These are phyloP conservation scores for Alternaria brassicae DNA, from an alignment of 2,329 filamentous ascomycete genomes.

Conservation along the genomic window DNA sequence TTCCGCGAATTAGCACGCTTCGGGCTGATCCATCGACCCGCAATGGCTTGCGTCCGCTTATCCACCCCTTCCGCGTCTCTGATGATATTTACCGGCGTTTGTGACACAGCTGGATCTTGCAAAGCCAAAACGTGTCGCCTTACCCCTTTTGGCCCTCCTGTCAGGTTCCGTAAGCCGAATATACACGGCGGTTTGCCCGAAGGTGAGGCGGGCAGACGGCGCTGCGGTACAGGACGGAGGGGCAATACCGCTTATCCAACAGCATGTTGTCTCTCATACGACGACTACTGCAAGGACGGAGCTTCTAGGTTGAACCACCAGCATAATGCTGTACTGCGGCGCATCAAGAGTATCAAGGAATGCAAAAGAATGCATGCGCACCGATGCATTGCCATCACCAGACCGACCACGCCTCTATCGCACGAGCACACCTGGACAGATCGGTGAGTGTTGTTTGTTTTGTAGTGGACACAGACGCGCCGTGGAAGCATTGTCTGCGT, in stretches of 20 bases:
- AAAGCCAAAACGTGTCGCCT: slow-evolving; percentile 8
- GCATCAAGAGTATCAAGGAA: slow-evolving; percentile 23
- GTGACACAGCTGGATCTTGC: slow-evolving; percentile 12
- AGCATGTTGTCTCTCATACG: slow-evolving; percentile 20
- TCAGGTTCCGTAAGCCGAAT: not conserved
- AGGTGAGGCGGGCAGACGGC: slow-evolving; percentile 29
- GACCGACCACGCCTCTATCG: slow-evolving; percentile 13
- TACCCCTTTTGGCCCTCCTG: not conserved
- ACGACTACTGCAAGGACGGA: slow-evolving; percentile 36
- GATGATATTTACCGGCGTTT: slow-evolving; percentile 18
- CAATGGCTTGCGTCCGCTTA: slow-evolving; percentile 27
- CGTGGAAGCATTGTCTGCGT: slow-evolving; percentile 15
- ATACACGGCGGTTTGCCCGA: slow-evolving; percentile 6
- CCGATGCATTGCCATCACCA: slow-evolving; percentile 20
- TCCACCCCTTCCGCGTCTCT: slow-evolving; percentile 19
- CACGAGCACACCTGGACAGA: slow-evolving; percentile 13
- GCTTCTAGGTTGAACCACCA: slow-evolving; percentile 27
- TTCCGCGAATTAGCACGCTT: slow-evolving; percentile 24
- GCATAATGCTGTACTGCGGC: slow-evolving; percentile 29
- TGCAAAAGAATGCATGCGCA: slow-evolving; percentile 26
- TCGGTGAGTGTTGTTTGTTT: slow-evolving; percentile 25
- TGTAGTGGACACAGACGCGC: slow-evolving; percentile 1
- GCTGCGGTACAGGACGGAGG: slow-evolving; percentile 21
- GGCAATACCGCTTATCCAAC: slow-evolving; percentile 28
- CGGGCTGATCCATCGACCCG: slow-evolving; percentile 20